phyloP scores from a whole-genome alignment of 495 filamentous ascomycete species.

The Chaetomium tenue region DNA sequence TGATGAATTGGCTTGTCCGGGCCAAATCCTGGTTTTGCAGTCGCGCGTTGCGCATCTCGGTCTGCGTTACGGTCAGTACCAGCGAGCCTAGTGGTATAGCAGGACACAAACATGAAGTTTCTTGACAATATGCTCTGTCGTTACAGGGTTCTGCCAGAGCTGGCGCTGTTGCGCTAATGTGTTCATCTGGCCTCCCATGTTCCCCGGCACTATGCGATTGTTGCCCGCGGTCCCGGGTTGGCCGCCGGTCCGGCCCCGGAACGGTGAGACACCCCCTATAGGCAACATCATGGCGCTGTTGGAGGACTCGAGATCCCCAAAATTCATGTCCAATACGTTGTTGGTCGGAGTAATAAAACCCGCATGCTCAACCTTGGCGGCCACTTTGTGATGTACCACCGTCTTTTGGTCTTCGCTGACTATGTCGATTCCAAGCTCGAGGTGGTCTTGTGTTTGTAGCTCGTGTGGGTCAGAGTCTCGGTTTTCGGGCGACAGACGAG shows the following conservation, averaged over 20 bases:
- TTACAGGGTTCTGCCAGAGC: constrained; percentile 82
- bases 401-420: constrained; percentile 98
- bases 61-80: constrained; percentile 48
- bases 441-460: constrained; percentile 77
- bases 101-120: constrained; percentile 74
- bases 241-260: constrained; percentile 67
- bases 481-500: constrained; percentile 84
- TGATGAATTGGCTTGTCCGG: constrained; percentile 77
- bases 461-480: constrained; percentile 93
- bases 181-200: constrained; percentile 58
- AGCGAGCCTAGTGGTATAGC: background rate
- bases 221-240: constrained; percentile 65
- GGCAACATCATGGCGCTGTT: constrained; percentile 65
- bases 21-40: constrained; percentile 82
- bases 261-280: constrained; percentile 46
- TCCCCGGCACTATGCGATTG: constrained; percentile 53
- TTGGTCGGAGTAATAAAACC: constrained; percentile 66
- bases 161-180: constrained; percentile 43
- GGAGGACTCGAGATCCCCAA: constrained; percentile 79
- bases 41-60: constrained; percentile 81
- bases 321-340: constrained; percentile 81
- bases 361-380: constrained; percentile 91
- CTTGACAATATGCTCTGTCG: constrained; percentile 93
- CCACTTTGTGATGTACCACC: constrained; percentile 96
- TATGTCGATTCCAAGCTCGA: constrained; percentile 96